These are phyloP conservation scores for Plasmodium knowlesi DNA, from an alignment of 169 alveolate genomes.

Conservation along the genomic window DNA sequence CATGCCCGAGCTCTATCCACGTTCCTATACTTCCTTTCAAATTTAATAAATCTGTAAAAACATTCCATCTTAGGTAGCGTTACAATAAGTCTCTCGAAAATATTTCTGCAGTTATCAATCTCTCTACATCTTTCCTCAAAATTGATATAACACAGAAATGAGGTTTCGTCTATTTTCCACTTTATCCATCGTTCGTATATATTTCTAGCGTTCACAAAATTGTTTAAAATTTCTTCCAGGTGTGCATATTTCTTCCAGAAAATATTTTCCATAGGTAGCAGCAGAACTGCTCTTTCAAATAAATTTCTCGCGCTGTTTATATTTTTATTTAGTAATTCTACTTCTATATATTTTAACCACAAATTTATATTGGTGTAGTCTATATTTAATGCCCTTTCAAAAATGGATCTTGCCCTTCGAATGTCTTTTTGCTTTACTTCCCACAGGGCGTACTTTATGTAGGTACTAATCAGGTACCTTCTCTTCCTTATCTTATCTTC, in stretches of 20 bases:
- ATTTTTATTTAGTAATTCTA: constrained; percentile 97
- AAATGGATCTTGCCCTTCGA: constrained; percentile 95
- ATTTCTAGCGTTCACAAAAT: constrained; percentile 95
- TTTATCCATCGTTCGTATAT: constrained; percentile 98
- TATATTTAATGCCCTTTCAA: constrained; percentile 97
- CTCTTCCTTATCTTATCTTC: constrained; percentile 96
- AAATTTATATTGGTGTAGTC: constrained; percentile 94
- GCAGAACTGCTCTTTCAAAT: constrained; percentile 97
- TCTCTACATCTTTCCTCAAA: constrained; percentile 99
- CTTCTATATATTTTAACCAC: constrained; percentile 98
- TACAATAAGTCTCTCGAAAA: constrained; percentile 92
- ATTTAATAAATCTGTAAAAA: constrained; percentile 95
- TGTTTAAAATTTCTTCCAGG: constrained; percentile 98
- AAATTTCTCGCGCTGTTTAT: constrained; percentile 96
- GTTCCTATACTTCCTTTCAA: constrained; percentile 94
- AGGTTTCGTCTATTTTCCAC: constrained; percentile 96
- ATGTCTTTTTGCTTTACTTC: constrained; percentile 97
- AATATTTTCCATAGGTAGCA: constrained; percentile 97
- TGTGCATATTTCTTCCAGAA: constrained; percentile 99
- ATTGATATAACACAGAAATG: constrained; percentile 96
- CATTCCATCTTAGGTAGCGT: constrained; percentile 91
- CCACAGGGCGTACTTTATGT: constrained; percentile 98
- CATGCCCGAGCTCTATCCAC: constrained; percentile 90
- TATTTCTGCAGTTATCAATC: constrained; percentile 92
- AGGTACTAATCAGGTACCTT: constrained; percentile 95